Conservation (phyloP, 306 rosid species). For the Potentilla sterilis region DNA sequence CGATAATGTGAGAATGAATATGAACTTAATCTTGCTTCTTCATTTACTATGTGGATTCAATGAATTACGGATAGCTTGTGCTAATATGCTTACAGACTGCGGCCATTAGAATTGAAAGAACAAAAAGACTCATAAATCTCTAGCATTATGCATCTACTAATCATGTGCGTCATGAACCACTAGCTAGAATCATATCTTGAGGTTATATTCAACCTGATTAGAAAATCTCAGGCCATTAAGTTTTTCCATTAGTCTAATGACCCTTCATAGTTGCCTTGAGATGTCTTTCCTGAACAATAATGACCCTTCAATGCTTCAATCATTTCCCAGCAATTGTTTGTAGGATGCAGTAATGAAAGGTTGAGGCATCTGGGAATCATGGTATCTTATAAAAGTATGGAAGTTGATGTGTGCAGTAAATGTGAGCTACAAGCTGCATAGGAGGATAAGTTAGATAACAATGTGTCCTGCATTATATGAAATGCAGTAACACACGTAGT, state of each 20-base stretch:
- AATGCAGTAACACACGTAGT: background rate
- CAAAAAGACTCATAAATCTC: background rate
- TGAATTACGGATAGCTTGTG: background rate
- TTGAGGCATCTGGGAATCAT: background rate
- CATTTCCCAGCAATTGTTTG: background rate
- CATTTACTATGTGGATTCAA: background rate
- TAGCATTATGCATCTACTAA: background rate
- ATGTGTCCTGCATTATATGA: background rate
- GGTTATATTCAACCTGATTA: background rate
- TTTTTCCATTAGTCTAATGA: background rate
- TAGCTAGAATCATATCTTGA: slow-evolving; percentile 5
- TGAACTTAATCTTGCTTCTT: background rate
- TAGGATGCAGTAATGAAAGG: background rate
- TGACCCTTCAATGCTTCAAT: background rate
- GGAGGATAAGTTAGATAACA: background rate
- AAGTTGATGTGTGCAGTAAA: background rate
- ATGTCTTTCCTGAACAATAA: background rate
- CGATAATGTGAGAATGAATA: too few species aligned
- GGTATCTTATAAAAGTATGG: background rate
- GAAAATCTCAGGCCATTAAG: background rate
- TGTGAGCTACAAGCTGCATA: slow-evolving; percentile 15
- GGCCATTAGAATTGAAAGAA: background rate
- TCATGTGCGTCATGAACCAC: slow-evolving; percentile 13
- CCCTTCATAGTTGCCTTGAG: background rate
- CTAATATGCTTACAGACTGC: background rate